phyloP scores from a whole-genome alignment of 495 filamentous ascomycete genomes.

The Neurospora sp. region DNA sequence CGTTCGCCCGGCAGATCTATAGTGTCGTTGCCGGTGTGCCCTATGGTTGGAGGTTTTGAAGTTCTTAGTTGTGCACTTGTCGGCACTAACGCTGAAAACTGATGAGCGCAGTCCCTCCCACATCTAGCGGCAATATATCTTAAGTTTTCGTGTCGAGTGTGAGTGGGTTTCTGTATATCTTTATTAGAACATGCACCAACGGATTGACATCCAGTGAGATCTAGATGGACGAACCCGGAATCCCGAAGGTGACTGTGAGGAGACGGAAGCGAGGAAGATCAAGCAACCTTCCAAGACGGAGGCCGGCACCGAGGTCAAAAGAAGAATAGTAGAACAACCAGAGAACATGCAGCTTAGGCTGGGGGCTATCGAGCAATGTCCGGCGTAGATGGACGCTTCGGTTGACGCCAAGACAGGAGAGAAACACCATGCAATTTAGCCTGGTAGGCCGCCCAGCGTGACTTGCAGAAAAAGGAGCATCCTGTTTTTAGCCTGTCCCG shows the following conservation, averaged over 20 bases:
- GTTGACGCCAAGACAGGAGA: background rate
- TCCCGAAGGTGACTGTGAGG: background rate
- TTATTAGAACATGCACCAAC: background rate
- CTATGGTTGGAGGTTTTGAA: background rate
- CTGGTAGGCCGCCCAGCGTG: background rate
- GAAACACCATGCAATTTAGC: constrained; percentile 1
- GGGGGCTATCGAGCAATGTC: background rate
- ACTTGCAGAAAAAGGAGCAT: background rate
- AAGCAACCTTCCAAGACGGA: background rate
- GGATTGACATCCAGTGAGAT: background rate
- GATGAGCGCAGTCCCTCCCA: background rate
- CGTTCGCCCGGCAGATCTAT: background rate
- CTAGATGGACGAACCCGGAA: background rate
- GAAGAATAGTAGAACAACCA: background rate
- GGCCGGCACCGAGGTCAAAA: background rate
- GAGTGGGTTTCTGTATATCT: background rate
- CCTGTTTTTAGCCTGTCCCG: constrained; percentile 1
- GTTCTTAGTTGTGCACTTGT: background rate
- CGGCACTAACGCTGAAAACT: background rate
- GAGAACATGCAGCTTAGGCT: background rate
- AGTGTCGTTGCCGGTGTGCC: background rate
- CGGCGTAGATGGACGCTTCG: background rate
- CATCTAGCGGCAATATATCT: background rate
- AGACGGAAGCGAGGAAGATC: background rate
- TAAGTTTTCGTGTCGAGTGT: background rate